Conservation (phyloP, 148 eudicot species). For the Vaccinium vitisidaea region DNA sequence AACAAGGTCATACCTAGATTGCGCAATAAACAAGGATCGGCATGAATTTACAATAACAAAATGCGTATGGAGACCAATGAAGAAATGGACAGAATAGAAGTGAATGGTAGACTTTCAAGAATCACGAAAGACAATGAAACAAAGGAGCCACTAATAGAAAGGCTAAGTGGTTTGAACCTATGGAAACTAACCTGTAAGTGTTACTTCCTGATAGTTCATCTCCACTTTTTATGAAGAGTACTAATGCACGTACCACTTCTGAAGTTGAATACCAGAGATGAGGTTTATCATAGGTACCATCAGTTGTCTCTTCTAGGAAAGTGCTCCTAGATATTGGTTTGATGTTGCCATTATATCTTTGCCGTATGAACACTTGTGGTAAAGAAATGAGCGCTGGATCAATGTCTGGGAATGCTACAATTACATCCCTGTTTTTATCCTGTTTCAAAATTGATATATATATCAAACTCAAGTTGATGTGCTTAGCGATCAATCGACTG, state of each 20-base stretch:
- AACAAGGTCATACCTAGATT: slow-evolving; percentile 48
- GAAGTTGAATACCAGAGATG: slow-evolving; percentile 57
- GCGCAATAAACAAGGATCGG: background rate
- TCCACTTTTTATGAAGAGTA: slow-evolving; percentile 39
- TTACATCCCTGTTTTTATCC: slow-evolving; percentile 62
- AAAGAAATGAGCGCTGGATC: slow-evolving; percentile 33
- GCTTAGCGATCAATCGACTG: background rate
- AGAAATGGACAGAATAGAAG: background rate
- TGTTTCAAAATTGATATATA: slow-evolving; percentile 19
- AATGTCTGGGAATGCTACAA: slow-evolving; percentile 50
- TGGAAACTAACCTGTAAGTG: slow-evolving; percentile 47
- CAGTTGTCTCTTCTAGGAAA: slow-evolving; percentile 21
- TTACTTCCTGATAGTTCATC: slow-evolving; percentile 43
- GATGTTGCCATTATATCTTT: background rate
- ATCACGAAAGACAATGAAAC: background rate
- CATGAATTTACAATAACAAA: background rate
- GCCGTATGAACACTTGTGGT: slow-evolving; percentile 5
- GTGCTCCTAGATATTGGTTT: slow-evolving; percentile 19
- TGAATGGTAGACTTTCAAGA: background rate
- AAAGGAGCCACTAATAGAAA: background rate
- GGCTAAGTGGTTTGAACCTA: background rate
- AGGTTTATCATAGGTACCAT: slow-evolving; percentile 44
- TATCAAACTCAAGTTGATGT: background rate
- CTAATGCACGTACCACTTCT: slow-evolving; percentile 41
- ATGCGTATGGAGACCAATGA: background rate